Evolutionary conservation across 768 basidiomycete species (phyloP), one percentile per base, ranked within the genome.

Genomic region (Daedaleopsis sinensis): DNA sequence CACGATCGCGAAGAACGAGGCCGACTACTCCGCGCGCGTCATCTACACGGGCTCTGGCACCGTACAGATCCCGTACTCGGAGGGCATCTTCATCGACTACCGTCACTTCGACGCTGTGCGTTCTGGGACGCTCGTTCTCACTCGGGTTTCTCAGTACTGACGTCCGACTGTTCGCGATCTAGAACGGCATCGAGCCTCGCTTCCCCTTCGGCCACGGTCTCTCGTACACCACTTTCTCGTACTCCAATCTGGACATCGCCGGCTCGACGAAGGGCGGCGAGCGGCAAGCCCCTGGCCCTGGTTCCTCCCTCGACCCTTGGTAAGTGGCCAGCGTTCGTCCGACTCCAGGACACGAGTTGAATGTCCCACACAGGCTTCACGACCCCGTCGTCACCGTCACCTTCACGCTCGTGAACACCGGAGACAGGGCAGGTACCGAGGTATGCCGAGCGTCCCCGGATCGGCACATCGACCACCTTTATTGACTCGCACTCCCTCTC

Each of bases 151-250:
- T 43, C 3, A 50, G 24, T 19, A 5, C 32, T 2, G 7, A 8
- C 15, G 11, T 59, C 50, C 24, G 19, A 23, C 43, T 16, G n/a
- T 23, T n/a, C 23, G 27, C 39, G 19, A 5, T 15, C 11, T 39
- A 70, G 70, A 68, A 68, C 36, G 73, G 73, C 62, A 83, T 87
- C 54, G 70, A 66, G 1, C 86, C 86, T 0, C 79, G 82, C 46
- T 88, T 79, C 68, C 81, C 85, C 66, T 91, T 91, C 71, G 90
- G 89, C 5, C 90, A 83, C 69, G 90, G 90, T 1, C 76, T 92
- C 15, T 86, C 84, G 3, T 93, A 91, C 72, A 90, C 91, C 50
- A 83, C 80, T 0, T 93, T 92, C 72, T 69, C 78, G 4, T 91
- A 89, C 71, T 83, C 85, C 10, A 72, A 76, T 19, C 71, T 90